These are phyloP conservation scores for Phialocephala subalpina DNA, from an alignment of 2,329 filamentous ascomycete species.

Conservation along the genomic window DNA sequence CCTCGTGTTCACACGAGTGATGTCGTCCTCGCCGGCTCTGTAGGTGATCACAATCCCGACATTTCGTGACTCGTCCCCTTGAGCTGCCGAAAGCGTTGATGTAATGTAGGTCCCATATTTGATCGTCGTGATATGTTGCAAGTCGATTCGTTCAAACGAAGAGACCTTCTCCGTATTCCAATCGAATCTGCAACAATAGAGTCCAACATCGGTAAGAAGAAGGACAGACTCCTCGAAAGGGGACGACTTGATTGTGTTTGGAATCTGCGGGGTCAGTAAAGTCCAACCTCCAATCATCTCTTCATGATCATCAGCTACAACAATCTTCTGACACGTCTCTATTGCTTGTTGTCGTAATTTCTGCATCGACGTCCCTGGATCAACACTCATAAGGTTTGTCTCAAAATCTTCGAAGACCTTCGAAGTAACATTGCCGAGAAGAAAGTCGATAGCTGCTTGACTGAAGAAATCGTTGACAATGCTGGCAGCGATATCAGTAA, in stretches of 20 bases:
- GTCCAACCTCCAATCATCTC: slow-evolving; percentile 92
- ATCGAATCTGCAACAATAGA: slow-evolving; percentile 92
- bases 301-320: slow-evolving; percentile 83
- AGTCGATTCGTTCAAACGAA: slow-evolving; percentile 85
- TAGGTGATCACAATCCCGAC: slow-evolving; percentile 86
- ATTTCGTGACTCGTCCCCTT: slow-evolving; percentile 81
- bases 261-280: slow-evolving; percentile 76
- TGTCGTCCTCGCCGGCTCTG: slow-evolving; percentile 72
- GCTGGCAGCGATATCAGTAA: slow-evolving; percentile 55
- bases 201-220: slow-evolving; percentile 81
- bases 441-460: slow-evolving; percentile 92
- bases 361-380: slow-evolving; percentile 86
- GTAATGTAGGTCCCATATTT: slow-evolving; percentile 90
- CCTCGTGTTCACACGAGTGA: slow-evolving; percentile 84
- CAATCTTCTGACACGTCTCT: slow-evolving; percentile 85
- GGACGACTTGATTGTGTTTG: slow-evolving; percentile 72
- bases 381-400: slow-evolving; percentile 88
- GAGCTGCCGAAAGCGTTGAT: slow-evolving; percentile 79
- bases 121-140: slow-evolving; percentile 76
- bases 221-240: slow-evolving; percentile 91
- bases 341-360: slow-evolving; percentile 90
- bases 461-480: slow-evolving; percentile 98
- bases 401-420: slow-evolving; percentile 95
- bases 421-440: slow-evolving; percentile 86
- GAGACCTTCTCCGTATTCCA: slow-evolving; percentile 96